Percentiles rank a stretch among this genome's conserved stretches.
Evolutionary conservation across 2,329 filamentous ascomycete genomes (phyloP).

Genomic region (Colletotrichum lindemuthianum): DNA sequence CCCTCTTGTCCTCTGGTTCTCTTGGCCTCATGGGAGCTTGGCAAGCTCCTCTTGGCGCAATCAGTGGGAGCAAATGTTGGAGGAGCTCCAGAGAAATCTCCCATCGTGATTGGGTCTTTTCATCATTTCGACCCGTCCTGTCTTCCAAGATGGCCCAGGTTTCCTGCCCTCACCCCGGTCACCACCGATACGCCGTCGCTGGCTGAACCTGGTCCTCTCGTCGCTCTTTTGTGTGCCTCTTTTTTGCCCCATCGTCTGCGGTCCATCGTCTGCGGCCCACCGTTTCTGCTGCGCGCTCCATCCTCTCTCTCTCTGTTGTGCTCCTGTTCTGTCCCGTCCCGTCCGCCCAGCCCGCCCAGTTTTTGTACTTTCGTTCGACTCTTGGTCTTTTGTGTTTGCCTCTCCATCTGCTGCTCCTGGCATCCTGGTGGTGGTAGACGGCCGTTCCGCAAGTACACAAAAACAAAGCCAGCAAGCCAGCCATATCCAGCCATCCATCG

Average conservation of each 20-base stretch:
- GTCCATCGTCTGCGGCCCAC: background rate
- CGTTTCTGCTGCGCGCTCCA: background rate
- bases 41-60: constrained; percentile 16
- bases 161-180: constrained; percentile 6
- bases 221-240: background rate
- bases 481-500: constrained; percentile 4
- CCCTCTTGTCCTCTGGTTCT: background rate
- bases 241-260: background rate
- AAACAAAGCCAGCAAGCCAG: background rate
- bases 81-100: constrained; percentile 1
- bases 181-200: constrained; percentile 9
- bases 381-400: background rate
- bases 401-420: background rate
- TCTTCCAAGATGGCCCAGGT: constrained; percentile 12
- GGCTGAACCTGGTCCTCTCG: constrained; percentile 1
- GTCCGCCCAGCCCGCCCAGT: constrained; percentile 1
- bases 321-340: constrained; percentile 11
- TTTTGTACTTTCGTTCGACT: background rate
- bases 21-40: constrained; percentile 19
- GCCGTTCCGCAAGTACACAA: background rate
- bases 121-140: background rate
- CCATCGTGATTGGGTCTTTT: constrained; percentile 8
- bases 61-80: constrained; percentile 16
- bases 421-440: background rate
- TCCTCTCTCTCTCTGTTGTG: background rate